phyloP scores from a whole-genome alignment of 768 basidiomycete species.

The Mycena pura region DNA sequence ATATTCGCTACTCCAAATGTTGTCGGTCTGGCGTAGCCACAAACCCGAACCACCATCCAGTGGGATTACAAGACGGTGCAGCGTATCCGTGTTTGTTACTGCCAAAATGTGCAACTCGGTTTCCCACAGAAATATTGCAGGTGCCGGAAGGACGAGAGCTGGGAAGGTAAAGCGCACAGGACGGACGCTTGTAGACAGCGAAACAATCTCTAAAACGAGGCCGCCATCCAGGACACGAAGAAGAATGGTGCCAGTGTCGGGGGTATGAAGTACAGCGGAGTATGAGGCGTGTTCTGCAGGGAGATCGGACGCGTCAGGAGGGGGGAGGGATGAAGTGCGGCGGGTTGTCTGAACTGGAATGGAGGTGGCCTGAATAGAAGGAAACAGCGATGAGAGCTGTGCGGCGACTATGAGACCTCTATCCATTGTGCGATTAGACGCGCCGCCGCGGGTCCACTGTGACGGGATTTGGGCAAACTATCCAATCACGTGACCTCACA shows the following conservation, averaged over 20 bases:
- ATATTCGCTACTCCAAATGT: slow-evolving; percentile 73
- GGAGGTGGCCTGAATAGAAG: slow-evolving; percentile 55
- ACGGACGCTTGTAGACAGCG: slow-evolving; percentile 67
- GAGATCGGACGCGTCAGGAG: slow-evolving; percentile 50
- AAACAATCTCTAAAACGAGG: slow-evolving; percentile 75
- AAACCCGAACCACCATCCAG: slow-evolving; percentile 56
- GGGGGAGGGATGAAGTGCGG: slow-evolving; percentile 56
- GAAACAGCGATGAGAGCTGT: slow-evolving; percentile 70
- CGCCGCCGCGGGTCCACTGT: slow-evolving; percentile 2
- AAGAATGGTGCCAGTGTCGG: slow-evolving; percentile 68
- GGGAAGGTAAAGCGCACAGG: slow-evolving; percentile 85
- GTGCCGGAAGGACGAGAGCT: slow-evolving; percentile 66
- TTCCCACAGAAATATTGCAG: slow-evolving; percentile 66
- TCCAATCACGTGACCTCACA: too few species aligned
- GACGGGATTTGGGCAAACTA: too few species aligned
- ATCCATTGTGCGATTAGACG: slow-evolving; percentile 35
- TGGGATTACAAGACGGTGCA: slow-evolving; percentile 77
- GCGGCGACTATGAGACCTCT: slow-evolving; percentile 58
- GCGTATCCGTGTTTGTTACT: slow-evolving; percentile 69
- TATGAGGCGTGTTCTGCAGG: slow-evolving; percentile 78
- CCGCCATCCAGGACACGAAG: slow-evolving; percentile 78
- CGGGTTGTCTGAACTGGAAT: slow-evolving; percentile 66
- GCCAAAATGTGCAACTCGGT: slow-evolving; percentile 73
- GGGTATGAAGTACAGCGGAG: slow-evolving; percentile 62
- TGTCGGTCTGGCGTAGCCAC: slow-evolving; percentile 61